Evolutionary conservation across 495 filamentous ascomycete species (phyloP).

Genomic region (Mytilinidion resinicola): DNA sequence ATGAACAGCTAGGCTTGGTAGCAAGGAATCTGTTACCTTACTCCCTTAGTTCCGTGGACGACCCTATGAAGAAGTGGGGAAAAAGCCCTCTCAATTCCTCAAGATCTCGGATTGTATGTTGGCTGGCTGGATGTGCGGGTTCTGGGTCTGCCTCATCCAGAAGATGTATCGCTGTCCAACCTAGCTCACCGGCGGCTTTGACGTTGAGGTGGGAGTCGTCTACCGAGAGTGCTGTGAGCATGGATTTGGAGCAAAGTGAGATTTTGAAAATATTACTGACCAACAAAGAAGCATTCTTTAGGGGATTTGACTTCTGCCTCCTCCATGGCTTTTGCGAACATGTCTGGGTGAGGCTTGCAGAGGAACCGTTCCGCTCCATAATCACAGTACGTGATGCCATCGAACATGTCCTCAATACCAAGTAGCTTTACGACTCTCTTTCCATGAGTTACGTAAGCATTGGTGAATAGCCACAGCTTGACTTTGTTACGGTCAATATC

Average conservation of each 20-base stretch:
- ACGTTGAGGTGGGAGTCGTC: conserved; percentile 81
- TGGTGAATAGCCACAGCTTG: conserved; percentile 89
- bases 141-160: conserved; percentile 60
- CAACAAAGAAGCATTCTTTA: conserved; percentile 76
- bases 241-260: neutral
- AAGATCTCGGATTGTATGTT: conserved; percentile 63
- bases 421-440: conserved; percentile 74
- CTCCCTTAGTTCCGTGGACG: neutral
- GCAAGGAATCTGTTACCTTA: neutral
- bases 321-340: conserved; percentile 71
- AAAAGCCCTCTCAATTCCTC: conserved; percentile 67
- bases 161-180: conserved; percentile 77
- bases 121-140: conserved; percentile 54
- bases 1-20: too few species aligned
- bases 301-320: conserved; percentile 39
- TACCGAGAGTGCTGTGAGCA: conserved; percentile 32
- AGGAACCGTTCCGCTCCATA: conserved; percentile 61
- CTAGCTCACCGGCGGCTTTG: conserved; percentile 60
- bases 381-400: conserved; percentile 89
- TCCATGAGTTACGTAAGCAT: conserved; percentile 88
- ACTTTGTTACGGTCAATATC: conserved; percentile 76
- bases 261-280: conserved; percentile 41
- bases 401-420: conserved; percentile 79
- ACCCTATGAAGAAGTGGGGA: conserved; percentile 65
- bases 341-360: conserved; percentile 77